Conservation (phyloP, 148 eudicot genomes). For the Suaeda aralocaspica region DNA sequence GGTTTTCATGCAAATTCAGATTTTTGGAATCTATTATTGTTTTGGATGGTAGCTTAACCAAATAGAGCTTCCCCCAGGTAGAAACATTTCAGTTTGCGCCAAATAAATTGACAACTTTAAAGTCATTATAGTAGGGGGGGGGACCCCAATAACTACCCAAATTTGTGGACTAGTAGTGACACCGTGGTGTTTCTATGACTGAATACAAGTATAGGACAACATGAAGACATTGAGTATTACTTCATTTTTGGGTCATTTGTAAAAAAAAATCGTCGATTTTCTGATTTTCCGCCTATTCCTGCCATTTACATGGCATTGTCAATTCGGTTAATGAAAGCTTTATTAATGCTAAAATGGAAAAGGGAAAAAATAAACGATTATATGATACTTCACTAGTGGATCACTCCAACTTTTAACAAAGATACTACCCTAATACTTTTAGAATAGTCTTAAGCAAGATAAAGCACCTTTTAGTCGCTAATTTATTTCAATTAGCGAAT, state of each 20-base stretch:
- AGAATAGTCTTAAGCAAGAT: too few relatives aligned
- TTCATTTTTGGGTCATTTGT: neutral
- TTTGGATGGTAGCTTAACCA: neutral
- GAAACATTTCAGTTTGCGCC: conserved; percentile 15
- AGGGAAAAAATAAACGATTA: too few relatives aligned
- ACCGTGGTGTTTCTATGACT: neutral
- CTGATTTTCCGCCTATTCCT: neutral
- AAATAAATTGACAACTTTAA: neutral
- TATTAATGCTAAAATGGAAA: too few relatives aligned
- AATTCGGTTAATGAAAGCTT: neutral
- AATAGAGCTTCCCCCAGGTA: conserved; percentile 30
- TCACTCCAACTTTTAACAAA: too few relatives aligned
- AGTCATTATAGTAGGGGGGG: neutral
- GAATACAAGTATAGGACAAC: neutral
- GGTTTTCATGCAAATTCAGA: too few relatives aligned
- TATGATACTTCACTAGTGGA: too few relatives aligned
- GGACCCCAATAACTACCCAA: neutral
- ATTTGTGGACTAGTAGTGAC: conserved; percentile 5
- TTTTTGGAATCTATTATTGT: neutral
- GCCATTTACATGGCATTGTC: neutral
- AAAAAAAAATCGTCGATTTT: neutral
- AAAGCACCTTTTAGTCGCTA: too few relatives aligned
- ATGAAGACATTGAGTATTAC: too few relatives aligned
- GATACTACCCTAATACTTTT: too few relatives aligned
- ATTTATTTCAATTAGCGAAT: too few relatives aligned